Evolutionary conservation across 2,329 filamentous ascomycete genomes (phyloP).

Genomic region (Parastagonospora avenae): DNA sequence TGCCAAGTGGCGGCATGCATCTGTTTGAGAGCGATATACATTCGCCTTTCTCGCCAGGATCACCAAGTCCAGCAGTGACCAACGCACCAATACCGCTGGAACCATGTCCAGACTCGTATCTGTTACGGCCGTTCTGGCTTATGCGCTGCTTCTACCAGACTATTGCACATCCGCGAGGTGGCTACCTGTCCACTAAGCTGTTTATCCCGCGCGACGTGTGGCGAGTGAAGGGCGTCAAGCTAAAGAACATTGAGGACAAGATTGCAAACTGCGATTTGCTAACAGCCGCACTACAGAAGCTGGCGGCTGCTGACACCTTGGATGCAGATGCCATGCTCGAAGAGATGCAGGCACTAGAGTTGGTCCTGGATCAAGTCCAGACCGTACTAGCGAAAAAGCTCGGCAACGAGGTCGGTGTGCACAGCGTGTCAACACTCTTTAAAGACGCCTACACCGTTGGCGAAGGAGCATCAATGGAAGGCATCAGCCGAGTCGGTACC

Average conservation of each 20-base stretch:
- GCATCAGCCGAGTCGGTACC: conserved; percentile 31
- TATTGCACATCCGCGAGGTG: conserved; percentile 86
- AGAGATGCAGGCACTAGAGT: conserved; percentile 90
- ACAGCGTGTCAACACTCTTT: conserved; percentile 74
- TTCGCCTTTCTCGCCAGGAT: conserved; percentile 65
- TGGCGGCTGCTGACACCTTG: conserved; percentile 81
- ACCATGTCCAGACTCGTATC: conserved; percentile 84
- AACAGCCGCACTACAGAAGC: conserved; percentile 83
- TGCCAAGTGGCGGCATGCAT: conserved; percentile 71
- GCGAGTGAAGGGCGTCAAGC: conserved; percentile 90
- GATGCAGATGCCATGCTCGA: conserved; percentile 92
- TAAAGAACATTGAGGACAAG: conserved; percentile 92
- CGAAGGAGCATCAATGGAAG: conserved; percentile 31
- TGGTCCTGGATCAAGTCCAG: conserved; percentile 85
- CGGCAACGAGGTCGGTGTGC: conserved; percentile 89
- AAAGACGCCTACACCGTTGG: conserved; percentile 64
- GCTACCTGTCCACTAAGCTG: conserved; percentile 87
- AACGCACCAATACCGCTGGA: conserved; percentile 81
- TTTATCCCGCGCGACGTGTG: conserved; percentile 94
- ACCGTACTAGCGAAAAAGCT: conserved; percentile 77
- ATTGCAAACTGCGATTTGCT: conserved; percentile 88
- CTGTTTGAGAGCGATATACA: conserved; percentile 86
- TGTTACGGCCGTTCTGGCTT: conserved; percentile 96
- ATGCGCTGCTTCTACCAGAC: conserved; percentile 95
- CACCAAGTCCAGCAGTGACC: conserved; percentile 64